Conservation (phyloP, 2,329 filamentous ascomycete species). For the Claviceps sp. region DNA sequence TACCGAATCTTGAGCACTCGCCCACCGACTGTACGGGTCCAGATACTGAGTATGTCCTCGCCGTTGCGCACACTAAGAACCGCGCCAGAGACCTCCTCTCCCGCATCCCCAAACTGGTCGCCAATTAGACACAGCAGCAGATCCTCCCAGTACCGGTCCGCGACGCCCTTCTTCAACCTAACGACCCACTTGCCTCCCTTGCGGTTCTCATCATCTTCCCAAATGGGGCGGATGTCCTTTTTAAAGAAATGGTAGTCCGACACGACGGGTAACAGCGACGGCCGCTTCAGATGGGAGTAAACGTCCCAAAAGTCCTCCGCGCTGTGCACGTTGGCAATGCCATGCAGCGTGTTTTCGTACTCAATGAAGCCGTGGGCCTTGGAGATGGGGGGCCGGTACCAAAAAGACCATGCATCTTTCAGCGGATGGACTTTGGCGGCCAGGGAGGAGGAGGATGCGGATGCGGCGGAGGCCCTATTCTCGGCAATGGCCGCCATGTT, state of each 20-base stretch:
- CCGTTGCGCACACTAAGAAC: conserved; percentile 90
- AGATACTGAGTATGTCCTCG: conserved; percentile 95
- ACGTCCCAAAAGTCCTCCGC: conserved; percentile 86
- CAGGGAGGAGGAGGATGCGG: conserved; percentile 18
- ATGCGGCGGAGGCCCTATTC: conserved; percentile 13
- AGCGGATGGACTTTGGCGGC: conserved; percentile 40
- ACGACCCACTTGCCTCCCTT: conserved; percentile 96
- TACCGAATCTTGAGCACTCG: conserved; percentile 94
- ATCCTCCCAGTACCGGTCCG: conserved; percentile 95
- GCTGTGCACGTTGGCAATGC: conserved; percentile 68
- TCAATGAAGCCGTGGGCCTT: conserved; percentile 81
- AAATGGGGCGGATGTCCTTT: conserved; percentile 89
- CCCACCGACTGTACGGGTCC: conserved; percentile 87
- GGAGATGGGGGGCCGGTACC: conserved; percentile 91
- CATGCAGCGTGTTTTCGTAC: conserved; percentile 91
- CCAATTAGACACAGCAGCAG: conserved; percentile 80
- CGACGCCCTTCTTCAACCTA: conserved; percentile 90
- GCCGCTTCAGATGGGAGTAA: conserved; percentile 79
- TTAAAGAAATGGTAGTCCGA: conserved; percentile 98
- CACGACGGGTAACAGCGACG: conserved; percentile 75
- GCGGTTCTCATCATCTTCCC: conserved; percentile 97
- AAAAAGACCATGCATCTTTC: conserved; percentile 86
- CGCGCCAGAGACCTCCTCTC: conserved; percentile 87
- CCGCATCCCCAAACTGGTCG: conserved; percentile 84
- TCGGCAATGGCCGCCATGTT: conserved; percentile 35